Evolutionary conservation across 192 early-diverging fungal species (phyloP), one percentile per base, ranked within the genome.

Genomic region (Dissophora globulifera): DNA sequence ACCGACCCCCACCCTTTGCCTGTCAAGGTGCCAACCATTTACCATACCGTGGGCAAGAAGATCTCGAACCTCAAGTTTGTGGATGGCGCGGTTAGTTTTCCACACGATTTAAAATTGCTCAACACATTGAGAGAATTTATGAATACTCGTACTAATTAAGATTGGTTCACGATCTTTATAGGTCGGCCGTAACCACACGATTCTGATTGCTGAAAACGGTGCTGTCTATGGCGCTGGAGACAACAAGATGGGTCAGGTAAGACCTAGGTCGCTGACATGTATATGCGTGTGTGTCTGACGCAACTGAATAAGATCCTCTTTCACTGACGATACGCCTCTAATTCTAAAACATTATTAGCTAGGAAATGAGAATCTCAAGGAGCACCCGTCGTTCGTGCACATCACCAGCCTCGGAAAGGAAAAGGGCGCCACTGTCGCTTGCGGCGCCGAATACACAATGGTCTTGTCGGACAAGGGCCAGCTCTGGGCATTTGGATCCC

Each of bases 381-480:
- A 79, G 13, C 60, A 80, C 40, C 25, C 56, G 3, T 67, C 69
- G 0, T 78, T 82, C 38, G 60, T 67, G 7, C 71, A 64, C 13
- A 58, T 84, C 19, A 56, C 53, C 32, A 48, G 69, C n/a, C 56
- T 85, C 20, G 66, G 50, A 20, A 75, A 75, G 23, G 76, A 82
- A 40, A 82, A 72, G n/a, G 74, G 71, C 20, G 54, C 65, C 27
- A 47, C 57, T 7, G 81, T 69, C 32, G 67, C 83, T 15, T 85
- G 83, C 54, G 83, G 83, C 47, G 68, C 81, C 11, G 81, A 85
- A 25, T 85, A 76, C 30, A 81, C 81, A 3, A 65, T 85, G 63
- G 55, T 79, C 17, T 47, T 82, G 8, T 65, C 48, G 33, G 83
- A 85, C 17, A 82, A 82, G 43, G 81, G 81, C 7, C 69, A 82